These are phyloP conservation scores for Globisporangium nagaii DNA, from an alignment of 352 stramenopile genomes.

Conservation along the genomic window DNA sequence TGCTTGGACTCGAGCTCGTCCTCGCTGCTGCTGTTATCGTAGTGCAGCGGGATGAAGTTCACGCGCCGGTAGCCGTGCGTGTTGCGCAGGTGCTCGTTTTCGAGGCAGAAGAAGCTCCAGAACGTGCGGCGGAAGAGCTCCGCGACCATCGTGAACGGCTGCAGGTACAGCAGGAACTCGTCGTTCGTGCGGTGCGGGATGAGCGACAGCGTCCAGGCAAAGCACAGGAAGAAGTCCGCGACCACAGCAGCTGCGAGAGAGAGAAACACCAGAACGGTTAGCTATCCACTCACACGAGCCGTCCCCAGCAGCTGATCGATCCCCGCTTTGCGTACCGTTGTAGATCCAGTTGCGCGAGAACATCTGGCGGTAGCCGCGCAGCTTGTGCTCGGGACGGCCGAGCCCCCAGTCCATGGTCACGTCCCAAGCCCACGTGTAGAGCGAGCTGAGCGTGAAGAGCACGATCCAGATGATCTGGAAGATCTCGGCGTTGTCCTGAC, in stretches of 20 bases:
- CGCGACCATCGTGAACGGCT: slow-evolving; percentile 82
- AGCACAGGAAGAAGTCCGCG: slow-evolving; percentile 72
- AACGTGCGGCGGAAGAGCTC: slow-evolving; percentile 83
- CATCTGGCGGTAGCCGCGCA: slow-evolving; percentile 80
- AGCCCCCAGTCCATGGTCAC: slow-evolving; percentile 87
- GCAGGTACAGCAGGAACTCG: slow-evolving; percentile 66
- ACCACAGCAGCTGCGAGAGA: slow-evolving; percentile 45
- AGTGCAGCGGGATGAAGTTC: slow-evolving; percentile 82
- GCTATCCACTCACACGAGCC: too few relatives aligned
- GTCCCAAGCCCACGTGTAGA: slow-evolving; percentile 84
- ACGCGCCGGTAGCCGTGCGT: slow-evolving; percentile 79
- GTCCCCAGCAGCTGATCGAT: neutral
- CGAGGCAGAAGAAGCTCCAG: slow-evolving; percentile 83
- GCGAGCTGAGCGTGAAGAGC: slow-evolving; percentile 71
- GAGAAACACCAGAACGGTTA: neutral
- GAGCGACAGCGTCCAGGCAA: slow-evolving; percentile 78
- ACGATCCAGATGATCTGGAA: slow-evolving; percentile 74
- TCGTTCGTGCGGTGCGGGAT: slow-evolving; percentile 59
- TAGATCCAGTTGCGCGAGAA: slow-evolving; percentile 79
- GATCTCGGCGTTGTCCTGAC: slow-evolving; percentile 13
- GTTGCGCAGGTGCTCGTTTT: slow-evolving; percentile 86
- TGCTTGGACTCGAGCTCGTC: slow-evolving; percentile 18
- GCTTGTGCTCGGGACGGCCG: slow-evolving; percentile 68
- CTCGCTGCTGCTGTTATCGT: slow-evolving; percentile 63
- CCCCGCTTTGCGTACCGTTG: slow-evolving; percentile 38